A percentile compares a stretch with the other conserved stretches of the same genome.
Conservation (phyloP, 2,329 filamentous ascomycete species). For the Colletotrichum echinochloae region DNA sequence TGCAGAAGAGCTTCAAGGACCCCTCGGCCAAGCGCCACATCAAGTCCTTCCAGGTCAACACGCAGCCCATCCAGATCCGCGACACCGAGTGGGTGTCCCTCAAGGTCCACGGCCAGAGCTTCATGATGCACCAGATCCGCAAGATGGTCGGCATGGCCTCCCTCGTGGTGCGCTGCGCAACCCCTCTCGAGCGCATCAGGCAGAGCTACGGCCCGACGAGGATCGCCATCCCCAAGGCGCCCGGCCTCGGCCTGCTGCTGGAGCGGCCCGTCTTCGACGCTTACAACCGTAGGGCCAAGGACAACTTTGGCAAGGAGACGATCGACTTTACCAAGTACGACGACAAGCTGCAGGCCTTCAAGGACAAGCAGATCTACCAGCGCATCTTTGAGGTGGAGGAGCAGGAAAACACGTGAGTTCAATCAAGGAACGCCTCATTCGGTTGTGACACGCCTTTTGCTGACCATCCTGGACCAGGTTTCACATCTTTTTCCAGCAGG, state of each 20-base stretch:
- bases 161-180: conserved; percentile 85
- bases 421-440: background rate
- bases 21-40: conserved; percentile 90
- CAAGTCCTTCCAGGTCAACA: conserved; percentile 87
- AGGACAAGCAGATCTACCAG: conserved; percentile 91
- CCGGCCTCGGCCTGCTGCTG: conserved; percentile 86
- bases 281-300: conserved; percentile 82
- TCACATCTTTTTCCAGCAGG: conserved; percentile 82
- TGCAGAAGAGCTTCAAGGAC: conserved; percentile 85
- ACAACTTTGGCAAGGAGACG: conserved; percentile 71
- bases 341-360: conserved; percentile 86
- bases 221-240: conserved; percentile 93
- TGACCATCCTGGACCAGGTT: conserved; percentile 65
- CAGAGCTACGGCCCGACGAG: conserved; percentile 79
- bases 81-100: conserved; percentile 95
- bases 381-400: conserved; percentile 93
- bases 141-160: conserved; percentile 98
- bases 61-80: conserved; percentile 83
- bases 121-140: conserved; percentile 99
- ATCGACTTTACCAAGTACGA: conserved; percentile 86
- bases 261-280: conserved; percentile 92
- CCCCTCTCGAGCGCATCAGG: conserved; percentile 75
- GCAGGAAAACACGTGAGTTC: conserved; percentile 82
- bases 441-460: conserved; percentile 1
- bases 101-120: conserved; percentile 96